Conservation (phyloP, 805 yeast species). For the Debaryomyces castellii region DNA sequence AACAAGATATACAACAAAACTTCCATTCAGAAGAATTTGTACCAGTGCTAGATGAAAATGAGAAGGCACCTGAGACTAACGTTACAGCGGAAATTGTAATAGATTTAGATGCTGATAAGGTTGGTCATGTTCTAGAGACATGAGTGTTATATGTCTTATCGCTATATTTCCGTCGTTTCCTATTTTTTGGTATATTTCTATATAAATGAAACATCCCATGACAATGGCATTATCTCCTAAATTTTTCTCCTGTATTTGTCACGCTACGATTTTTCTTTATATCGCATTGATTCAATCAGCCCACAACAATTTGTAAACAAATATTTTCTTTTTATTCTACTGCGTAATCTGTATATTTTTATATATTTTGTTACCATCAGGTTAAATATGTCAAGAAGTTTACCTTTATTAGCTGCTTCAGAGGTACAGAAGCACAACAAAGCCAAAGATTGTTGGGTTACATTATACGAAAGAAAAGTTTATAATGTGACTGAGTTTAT, state of each 20-base stretch:
- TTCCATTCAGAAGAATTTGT: constrained; percentile 2
- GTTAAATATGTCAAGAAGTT: constrained; percentile 16
- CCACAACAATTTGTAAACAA: background rate
- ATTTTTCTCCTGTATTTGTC: background rate
- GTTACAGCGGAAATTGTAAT: constrained; percentile 14
- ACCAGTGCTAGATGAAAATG: constrained; percentile 10
- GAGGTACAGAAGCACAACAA: constrained; percentile 56
- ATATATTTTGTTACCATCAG: background rate
- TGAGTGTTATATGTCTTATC: background rate
- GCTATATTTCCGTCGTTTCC: background rate
- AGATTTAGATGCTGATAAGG: constrained; percentile 19
- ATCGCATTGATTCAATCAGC: background rate
- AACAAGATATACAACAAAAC: constrained; percentile 2
- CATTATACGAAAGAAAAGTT: constrained; percentile 74
- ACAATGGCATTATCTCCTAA: background rate
- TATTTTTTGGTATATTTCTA: no score
- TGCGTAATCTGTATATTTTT: background rate
- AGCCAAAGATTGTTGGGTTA: constrained; percentile 71
- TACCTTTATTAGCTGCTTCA: constrained; percentile 61
- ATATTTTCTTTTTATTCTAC: background rate
- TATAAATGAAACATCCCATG: background rate
- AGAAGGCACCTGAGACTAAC: constrained; percentile 9
- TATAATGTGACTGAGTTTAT: constrained; percentile 78
- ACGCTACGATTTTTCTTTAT: background rate
- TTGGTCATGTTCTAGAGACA: constrained; percentile 1